These are phyloP conservation scores for Diaporthe eres DNA, from an alignment of 2,329 filamentous ascomycete species.

Conservation along the genomic window DNA sequence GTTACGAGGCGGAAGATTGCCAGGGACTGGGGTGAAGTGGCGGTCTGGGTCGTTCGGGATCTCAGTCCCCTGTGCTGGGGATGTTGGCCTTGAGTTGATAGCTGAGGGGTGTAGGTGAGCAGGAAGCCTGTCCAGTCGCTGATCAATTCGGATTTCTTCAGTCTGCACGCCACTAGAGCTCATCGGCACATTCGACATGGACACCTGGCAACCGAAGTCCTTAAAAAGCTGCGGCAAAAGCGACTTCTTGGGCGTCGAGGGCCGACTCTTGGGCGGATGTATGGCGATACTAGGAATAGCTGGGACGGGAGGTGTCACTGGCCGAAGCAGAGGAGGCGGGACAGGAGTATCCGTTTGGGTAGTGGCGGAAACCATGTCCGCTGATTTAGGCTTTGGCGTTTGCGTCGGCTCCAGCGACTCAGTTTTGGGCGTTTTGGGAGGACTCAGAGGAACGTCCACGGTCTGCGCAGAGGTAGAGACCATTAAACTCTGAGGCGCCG, in stretches of 20 bases:
- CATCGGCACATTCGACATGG: slow-evolving; percentile 65
- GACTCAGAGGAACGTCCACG: slow-evolving; percentile 72
- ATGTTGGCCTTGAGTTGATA: slow-evolving; percentile 74
- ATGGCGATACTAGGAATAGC: slow-evolving; percentile 90
- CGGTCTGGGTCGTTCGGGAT: slow-evolving; percentile 51
- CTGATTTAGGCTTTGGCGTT: slow-evolving; percentile 52
- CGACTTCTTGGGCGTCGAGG: slow-evolving; percentile 82
- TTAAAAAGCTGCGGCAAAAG: slow-evolving; percentile 86
- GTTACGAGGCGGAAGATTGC: slow-evolving; percentile 70
- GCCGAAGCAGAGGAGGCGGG: slow-evolving; percentile 49
- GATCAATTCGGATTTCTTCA: slow-evolving; percentile 89
- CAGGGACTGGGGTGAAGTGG: slow-evolving; percentile 66
- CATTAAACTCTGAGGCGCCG: slow-evolving; percentile 62
- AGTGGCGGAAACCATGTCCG: slow-evolving; percentile 65
- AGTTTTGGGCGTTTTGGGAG: slow-evolving; percentile 74
- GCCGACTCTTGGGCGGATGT: slow-evolving; percentile 87
- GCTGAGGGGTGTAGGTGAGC: slow-evolving; percentile 84
- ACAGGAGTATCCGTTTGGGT: slow-evolving; percentile 74
- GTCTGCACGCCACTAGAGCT: slow-evolving; percentile 79
- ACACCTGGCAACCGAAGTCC: slow-evolving; percentile 86
- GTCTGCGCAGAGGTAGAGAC: slow-evolving; percentile 77
- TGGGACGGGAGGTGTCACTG: slow-evolving; percentile 53
- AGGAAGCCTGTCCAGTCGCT: slow-evolving; percentile 80
- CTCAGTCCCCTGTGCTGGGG: slow-evolving; percentile 57
- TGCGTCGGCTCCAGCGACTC: slow-evolving; percentile 58